Evolutionary conservation across 1,284 basidiomycete species (phyloP).

Genomic region (Anthracocystis panici-leucophaei): DNA sequence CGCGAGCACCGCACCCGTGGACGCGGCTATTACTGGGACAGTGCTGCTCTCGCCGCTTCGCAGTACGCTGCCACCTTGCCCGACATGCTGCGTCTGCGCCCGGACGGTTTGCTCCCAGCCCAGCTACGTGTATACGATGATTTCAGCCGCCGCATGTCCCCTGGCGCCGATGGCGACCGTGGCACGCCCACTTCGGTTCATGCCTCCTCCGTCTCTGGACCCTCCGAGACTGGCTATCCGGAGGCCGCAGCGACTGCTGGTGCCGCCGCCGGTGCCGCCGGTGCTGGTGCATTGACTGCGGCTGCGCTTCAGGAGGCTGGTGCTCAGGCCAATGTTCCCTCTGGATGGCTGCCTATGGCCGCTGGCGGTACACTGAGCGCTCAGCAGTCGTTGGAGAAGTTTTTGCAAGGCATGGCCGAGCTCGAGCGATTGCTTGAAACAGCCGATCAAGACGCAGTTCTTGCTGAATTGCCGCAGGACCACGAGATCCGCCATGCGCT

Average conservation of each 20-base stretch:
- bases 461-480: constrained; percentile 74
- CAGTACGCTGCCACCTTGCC: constrained; percentile 85
- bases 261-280: constrained; percentile 14
- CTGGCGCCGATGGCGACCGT: constrained; percentile 41
- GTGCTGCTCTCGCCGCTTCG: constrained; percentile 70
- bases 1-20: constrained; percentile 87
- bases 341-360: constrained; percentile 27
- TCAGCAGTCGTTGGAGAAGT: constrained; percentile 69
- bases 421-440: constrained; percentile 62
- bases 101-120: constrained; percentile 82
- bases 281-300: constrained; percentile 23
- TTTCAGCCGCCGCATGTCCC: constrained; percentile 73
- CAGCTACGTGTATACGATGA: constrained; percentile 96
- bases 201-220: constrained; percentile 45
- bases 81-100: constrained; percentile 87
- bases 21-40: constrained; percentile 66
- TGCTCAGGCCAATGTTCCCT: constrained; percentile 23
- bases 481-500: constrained; percentile 88
- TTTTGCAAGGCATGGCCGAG: constrained; percentile 62
- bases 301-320: constrained; percentile 32
- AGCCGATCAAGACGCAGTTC: constrained; percentile 45
- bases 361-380: constrained; percentile 40
- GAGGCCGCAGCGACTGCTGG: constrained; percentile 20
- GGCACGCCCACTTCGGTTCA: constrained; percentile 50
- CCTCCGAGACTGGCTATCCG: constrained; percentile 33